phyloP scores from a whole-genome alignment of 768 basidiomycete species.

The Psilocybe cubensis region DNA sequence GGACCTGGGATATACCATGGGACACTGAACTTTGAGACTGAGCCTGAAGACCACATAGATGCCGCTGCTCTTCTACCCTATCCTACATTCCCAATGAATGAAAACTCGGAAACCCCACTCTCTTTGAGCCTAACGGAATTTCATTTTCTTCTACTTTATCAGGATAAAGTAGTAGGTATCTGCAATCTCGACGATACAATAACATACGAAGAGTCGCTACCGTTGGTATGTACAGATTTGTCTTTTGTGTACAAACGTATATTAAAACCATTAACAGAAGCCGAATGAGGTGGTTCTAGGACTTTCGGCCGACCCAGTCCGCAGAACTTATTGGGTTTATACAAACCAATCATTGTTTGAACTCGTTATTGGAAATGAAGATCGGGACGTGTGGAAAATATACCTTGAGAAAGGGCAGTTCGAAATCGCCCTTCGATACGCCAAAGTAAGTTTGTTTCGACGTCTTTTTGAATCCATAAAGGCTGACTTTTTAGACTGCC shows the following conservation, averaged over 20 bases:
- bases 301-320: conserved; percentile 81
- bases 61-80: conserved; percentile 81
- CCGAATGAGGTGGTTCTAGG: conserved; percentile 73
- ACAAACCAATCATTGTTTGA: conserved; percentile 91
- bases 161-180: conserved; percentile 75
- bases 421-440: conserved; percentile 78
- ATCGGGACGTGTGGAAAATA: conserved; percentile 93
- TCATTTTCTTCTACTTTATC: conserved; percentile 88
- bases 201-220: conserved; percentile 82
- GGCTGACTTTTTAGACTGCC: conserved; percentile 59
- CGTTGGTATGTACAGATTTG: conserved; percentile 59
- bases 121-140: conserved; percentile 90
- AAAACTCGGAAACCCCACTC: conserved; percentile 54
- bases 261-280: conserved; percentile 51
- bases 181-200: conserved; percentile 80
- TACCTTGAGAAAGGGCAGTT: conserved; percentile 80
- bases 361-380: conserved; percentile 83
- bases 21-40: conserved; percentile 67
- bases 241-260: not conserved
- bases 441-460: conserved; percentile 57
- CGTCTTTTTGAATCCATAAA: not conserved
- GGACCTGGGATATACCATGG: conserved; percentile 92
- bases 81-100: conserved; percentile 42
- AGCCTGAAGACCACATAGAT: conserved; percentile 77
- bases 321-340: conserved; percentile 93